phyloP scores from a whole-genome alignment of 2,329 filamentous ascomycete genomes.

The Penicillium psychrosexuale region DNA sequence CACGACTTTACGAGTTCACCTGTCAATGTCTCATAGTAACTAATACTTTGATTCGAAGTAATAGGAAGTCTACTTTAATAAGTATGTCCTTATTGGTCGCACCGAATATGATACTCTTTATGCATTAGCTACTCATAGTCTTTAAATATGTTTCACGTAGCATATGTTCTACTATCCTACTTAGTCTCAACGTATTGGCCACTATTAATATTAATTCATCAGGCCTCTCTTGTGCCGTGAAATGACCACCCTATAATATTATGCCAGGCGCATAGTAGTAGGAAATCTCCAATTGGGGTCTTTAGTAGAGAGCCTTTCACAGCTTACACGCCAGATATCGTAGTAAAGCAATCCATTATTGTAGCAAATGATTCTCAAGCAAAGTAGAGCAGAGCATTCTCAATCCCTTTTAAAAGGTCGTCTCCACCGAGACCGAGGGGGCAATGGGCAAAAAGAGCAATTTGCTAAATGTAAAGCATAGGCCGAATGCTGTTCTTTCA shows the following conservation, averaged over 20 bases:
- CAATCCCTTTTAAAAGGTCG: background rate
- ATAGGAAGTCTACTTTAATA: too few relatives aligned
- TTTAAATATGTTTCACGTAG: too few relatives aligned
- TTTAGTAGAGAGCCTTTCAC: too few relatives aligned
- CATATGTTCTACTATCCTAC: too few relatives aligned
- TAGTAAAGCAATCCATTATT: background rate
- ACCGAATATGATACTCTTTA: too few relatives aligned
- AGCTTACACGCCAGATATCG: too few relatives aligned
- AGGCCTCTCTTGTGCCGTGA: slow-evolving; percentile 48
- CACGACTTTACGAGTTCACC: background rate
- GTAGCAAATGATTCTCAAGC: background rate
- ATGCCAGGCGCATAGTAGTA: too few relatives aligned
- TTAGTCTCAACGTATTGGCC: background rate
- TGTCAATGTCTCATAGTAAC: background rate
- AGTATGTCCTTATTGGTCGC: too few relatives aligned
- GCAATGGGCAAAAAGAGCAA: background rate
- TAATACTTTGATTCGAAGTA: too few relatives aligned
- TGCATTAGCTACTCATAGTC: too few relatives aligned
- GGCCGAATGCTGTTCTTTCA: background rate
- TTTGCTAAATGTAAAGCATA: background rate
- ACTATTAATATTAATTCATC: slow-evolving; percentile 32
- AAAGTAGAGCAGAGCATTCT: background rate
- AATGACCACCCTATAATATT: slow-evolving; percentile 50
- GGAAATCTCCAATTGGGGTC: too few relatives aligned
- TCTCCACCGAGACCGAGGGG: too few relatives aligned